Evolutionary conservation across 1,284 basidiomycete species (phyloP).

Genomic region (Cryptococcus neoformans): DNA sequence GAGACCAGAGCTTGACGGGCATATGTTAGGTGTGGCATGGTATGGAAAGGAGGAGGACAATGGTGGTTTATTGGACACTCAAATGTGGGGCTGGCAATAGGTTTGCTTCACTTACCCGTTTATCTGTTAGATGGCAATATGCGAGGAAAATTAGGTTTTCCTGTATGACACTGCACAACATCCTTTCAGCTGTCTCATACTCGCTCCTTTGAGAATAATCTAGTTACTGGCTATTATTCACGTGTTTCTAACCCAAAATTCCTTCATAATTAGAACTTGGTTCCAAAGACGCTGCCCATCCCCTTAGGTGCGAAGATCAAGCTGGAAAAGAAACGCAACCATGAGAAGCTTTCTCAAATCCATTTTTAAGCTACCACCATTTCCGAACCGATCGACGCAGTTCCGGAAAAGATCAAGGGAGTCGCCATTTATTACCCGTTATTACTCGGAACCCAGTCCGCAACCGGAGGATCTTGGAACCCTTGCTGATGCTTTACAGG

Average conservation of each 20-base stretch:
- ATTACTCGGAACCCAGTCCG: background rate
- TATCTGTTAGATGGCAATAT: background rate
- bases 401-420: background rate
- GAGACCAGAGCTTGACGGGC: constrained; percentile 19
- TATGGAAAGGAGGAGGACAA: constrained; percentile 19
- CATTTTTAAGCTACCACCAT: constrained; percentile 6
- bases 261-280: too few relatives aligned
- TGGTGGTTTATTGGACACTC: constrained; percentile 17
- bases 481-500: background rate
- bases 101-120: too few relatives aligned
- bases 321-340: background rate
- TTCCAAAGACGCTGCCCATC: too few relatives aligned
- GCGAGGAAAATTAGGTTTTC: background rate
- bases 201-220: background rate
- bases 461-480: background rate
- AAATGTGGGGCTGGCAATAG: constrained; percentile 27
- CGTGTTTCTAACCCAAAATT: background rate
- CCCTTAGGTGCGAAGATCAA: too few relatives aligned
- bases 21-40: constrained; percentile 30
- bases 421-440: background rate
- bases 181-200: background rate
- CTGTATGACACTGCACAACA: background rate
- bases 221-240: background rate
- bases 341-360: constrained; percentile 14
- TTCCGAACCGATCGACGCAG: background rate